Evolutionary conservation across 208 protist genomes (phyloP), one percentile per base, ranked within the genome.

Genomic region (Acanthamoeba lugdunensis): DNA sequence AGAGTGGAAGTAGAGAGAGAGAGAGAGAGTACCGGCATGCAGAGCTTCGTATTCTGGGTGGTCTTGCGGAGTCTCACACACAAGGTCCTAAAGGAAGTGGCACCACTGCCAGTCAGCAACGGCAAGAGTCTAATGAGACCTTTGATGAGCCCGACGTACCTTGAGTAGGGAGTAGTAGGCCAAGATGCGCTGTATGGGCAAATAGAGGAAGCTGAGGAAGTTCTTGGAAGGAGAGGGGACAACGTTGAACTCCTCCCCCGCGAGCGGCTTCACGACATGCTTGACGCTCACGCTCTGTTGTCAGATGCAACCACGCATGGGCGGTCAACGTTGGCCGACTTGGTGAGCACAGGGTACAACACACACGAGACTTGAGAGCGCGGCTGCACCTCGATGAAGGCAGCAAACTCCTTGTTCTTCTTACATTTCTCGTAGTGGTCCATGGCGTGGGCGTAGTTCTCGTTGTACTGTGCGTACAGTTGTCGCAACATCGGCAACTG

Each of bases 341-440:
- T 69, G 21, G 16, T 30, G 63, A 69, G n/a, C 25, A 69, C 63
- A 14, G n/a, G 21, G 30, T 23, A 18, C 8, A 69, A 18, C 63
- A 58, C 9, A 23, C 54, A 58, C 54, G 18, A 41, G 9, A 77
- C n/a, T 8, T 6, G 11, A 4, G 18, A 88, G 37, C 25, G 54
- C 1, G 37, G 14, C 8, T 58, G 23, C 18, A 90, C 84, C 84
- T 90, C 84, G 23, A 90, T 48, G 58, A 90, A 90, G 8, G 84
- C 30, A 4, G 84, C 84, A 54, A 90, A 90, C 37, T 90, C 84
- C 33, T 90, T 90, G 58, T 90, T 71, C 58, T 73, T 90, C 41
- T 90, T 90, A 16, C 84, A 90, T 58, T 90, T 90, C 41, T 90
- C 84, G 84, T 90, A 90, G 84, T 67, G 58, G 4, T 90, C 84